Conservation (phyloP, 163 green algal genomes). For the Smithsoniella earleae region DNA sequence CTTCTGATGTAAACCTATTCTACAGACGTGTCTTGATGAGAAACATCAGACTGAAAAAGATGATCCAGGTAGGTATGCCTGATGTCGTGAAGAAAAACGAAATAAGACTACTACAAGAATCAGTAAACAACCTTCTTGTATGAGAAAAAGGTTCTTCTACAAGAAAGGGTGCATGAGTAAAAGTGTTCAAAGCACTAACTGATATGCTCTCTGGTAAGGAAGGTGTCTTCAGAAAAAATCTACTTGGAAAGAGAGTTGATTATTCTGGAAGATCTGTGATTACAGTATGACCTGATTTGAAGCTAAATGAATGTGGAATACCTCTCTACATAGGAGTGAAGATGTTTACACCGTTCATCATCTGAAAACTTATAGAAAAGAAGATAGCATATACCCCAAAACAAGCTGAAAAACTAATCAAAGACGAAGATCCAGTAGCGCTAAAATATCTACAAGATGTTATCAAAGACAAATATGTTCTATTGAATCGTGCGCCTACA, state of each 20-base stretch:
- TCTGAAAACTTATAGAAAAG: constrained; percentile 45
- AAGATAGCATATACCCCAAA: constrained; percentile 40
- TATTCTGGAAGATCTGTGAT: constrained; percentile 67
- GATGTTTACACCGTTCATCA: constrained; percentile 59
- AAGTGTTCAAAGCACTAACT: constrained; percentile 38
- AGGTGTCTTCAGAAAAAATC: constrained; percentile 55
- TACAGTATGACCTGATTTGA: constrained; percentile 46
- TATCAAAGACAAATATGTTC: constrained; percentile 44
- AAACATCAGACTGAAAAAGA: no score
- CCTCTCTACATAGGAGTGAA: constrained; percentile 60
- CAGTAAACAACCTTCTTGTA: constrained; percentile 40
- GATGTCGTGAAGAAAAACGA: no score
- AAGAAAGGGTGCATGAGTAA: constrained; percentile 32
- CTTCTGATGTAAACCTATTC: no score
- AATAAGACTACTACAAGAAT: constrained; percentile 42
- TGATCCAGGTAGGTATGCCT: no score
- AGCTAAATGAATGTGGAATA: constrained; percentile 58
- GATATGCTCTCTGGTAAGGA: constrained; percentile 59
- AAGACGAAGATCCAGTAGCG: constrained; percentile 43
- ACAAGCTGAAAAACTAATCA: constrained; percentile 46
- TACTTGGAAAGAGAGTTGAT: constrained; percentile 63
- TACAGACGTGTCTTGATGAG: no score
- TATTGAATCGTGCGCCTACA: constrained; percentile 53
- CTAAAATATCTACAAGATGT: constrained; percentile 48
- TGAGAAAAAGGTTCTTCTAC: constrained; percentile 33